Evolutionary conservation across 352 stramenopile species (phyloP), one percentile per base, ranked within the genome.

Genomic region (Globisporangium yorkense): DNA sequence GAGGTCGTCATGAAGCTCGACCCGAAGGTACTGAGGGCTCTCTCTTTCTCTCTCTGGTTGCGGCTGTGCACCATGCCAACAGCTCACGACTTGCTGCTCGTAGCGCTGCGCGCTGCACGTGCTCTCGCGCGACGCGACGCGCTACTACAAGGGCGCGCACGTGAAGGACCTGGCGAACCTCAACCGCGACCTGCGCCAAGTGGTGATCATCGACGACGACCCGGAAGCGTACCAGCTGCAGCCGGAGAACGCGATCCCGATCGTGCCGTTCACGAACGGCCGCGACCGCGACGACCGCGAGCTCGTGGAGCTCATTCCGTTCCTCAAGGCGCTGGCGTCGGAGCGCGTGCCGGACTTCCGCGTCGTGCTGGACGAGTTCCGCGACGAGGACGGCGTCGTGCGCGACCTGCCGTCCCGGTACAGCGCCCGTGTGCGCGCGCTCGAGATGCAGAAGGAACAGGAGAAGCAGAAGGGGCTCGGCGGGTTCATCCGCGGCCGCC

Each of bases 161-260:
- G 85, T 95, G 9, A 95, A 95, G 65, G 85, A 95, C 54, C 64
- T 95, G 41, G 63, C 70, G 21, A 87, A 84, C 45, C 58, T 95
- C 35, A 95, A 95, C 64, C 83, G 85, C 46, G 75, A 92, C 58
- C 55, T 95, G 49, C 75, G 71, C 58, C 81, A 92, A 59, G 82
- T 93, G 45, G 80, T 95, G 55, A 79, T 95, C 60, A 52, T 95
- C n/a, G 85, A 95, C 59, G 79, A 93, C 56, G 79, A 95, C 48
- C 80, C 85, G 33, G 67, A 63, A 1, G 80, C 84, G 4, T 95
- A 90, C 64, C 85, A 95, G 52, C 61, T 95, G 40, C 84, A 95
- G 64, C 82, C 82, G 0, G 83, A 90, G 50, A 95, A 93, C 64
- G 85, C 83, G 27, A 91, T 95, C 60, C 80, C 81, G 10, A 66